These are phyloP conservation scores for Eucalyptus cladocalyx DNA, from an alignment of 345 rosid genomes.

Conservation along the genomic window DNA sequence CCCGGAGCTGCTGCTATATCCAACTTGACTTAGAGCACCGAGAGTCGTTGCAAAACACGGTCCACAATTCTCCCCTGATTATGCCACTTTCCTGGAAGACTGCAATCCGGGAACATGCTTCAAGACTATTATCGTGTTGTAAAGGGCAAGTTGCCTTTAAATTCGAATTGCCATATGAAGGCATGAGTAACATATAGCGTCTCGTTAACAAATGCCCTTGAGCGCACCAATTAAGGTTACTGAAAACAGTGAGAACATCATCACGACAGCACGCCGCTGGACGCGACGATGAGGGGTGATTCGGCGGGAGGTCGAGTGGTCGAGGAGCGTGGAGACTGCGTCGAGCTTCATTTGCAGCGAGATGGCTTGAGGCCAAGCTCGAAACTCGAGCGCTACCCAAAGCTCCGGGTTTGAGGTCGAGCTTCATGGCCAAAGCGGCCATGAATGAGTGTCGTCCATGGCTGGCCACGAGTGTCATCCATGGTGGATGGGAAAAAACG, in stretches of 20 bases:
- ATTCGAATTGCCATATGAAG: neutral
- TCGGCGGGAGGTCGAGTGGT: constrained; percentile 56
- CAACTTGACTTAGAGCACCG: neutral
- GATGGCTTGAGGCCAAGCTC: neutral
- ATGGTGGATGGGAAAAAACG: too few species aligned
- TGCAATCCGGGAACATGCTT: neutral
- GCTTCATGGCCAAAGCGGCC: too few species aligned
- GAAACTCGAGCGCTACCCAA: too few species aligned
- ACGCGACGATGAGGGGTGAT: constrained; percentile 23
- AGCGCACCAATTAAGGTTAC: neutral
- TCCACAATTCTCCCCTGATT: constrained; percentile 10
- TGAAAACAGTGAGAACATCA: neutral
- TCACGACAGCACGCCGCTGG: neutral
- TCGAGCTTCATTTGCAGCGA: constrained; percentile 38
- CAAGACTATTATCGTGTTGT: neutral
- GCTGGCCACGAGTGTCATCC: too few species aligned
- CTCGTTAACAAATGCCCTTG: neutral
- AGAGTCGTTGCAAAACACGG: constrained; percentile 2
- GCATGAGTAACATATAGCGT: neutral
- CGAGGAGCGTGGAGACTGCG: constrained; percentile 61
- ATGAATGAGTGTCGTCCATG: too few species aligned
- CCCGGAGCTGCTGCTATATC: neutral
- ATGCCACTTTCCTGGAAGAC: neutral
- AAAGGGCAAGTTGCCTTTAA: neutral
- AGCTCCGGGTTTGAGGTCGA: too few species aligned